Base-by-base conservation (phyloP, 2,329 filamentous ascomycete species). In the Juglanconis sp. region DNA sequence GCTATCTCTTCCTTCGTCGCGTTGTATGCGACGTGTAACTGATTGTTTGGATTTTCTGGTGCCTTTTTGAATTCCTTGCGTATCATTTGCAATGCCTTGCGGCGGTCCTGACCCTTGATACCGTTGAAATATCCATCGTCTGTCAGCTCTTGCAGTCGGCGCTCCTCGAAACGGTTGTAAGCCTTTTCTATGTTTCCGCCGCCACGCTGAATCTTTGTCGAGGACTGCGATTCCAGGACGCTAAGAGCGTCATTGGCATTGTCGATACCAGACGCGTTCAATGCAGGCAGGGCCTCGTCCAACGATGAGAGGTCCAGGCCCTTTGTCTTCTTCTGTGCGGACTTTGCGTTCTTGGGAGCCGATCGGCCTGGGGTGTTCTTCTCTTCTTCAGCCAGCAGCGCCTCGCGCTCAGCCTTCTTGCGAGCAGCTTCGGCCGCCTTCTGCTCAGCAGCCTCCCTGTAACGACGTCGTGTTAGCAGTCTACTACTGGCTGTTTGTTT, bases 31-130 rank as follows among this genome's bases (percentile, higher is more conserved):
- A 87, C 90, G 55, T 80, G 85, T 15, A 88, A 87, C 77, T 96
- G 91, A 77, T 96, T 96, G 78, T 96, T 95, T 13, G 95, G 95
- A 74, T 99, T 99, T 68, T 98, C 94, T 1, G 91, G 88, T 70
- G 90, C 90, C 81, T 92, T 96, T 75, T 96, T 90, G 30, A 17
- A 38, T 36, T 7, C 53, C 5, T 13, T 9, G 4, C n/a, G 8
- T 3, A 38, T 15, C 10, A 30, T 48, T 11, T 3, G 5, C 5
- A 4, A 7, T 15, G n/a, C 4, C 2, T 47, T 32, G 5, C 24
- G 6, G 3, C 46, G 4, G n/a, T 13, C 10, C 30, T 57, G 10
- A 4, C 34, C 31, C 52, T 44, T 46, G 4, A 15, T 42, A 35
- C 5, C 52, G 24, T 38, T 7, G 48, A 15, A 24, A 24, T n/a